phyloP scores from a whole-genome alignment of 345 rosid genomes.

The Hibiscus syriacus region DNA sequence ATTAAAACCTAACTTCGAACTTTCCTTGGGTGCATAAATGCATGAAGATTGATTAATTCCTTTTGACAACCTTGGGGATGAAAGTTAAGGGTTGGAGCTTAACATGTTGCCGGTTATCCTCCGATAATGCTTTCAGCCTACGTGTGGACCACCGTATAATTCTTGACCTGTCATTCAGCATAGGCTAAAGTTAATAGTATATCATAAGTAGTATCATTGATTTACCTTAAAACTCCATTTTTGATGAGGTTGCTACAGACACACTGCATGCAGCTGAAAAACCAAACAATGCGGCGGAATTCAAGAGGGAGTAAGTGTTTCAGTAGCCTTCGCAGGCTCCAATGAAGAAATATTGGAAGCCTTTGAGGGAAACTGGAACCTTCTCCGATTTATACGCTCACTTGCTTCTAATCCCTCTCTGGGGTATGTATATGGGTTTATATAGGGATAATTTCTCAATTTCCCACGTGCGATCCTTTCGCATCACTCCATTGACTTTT shows the following conservation, averaged over 20 bases:
- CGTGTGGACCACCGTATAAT: too few species aligned
- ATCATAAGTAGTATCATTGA: neutral
- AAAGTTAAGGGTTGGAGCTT: too few species aligned
- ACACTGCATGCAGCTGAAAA: neutral
- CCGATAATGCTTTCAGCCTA: too few species aligned
- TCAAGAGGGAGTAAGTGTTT: conserved; percentile 8
- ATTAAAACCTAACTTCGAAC: too few species aligned
- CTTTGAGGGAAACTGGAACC: conserved; percentile 24
- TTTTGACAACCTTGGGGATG: too few species aligned
- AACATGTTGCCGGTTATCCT: too few species aligned
- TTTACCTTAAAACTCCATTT: neutral
- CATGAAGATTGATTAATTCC: too few species aligned
- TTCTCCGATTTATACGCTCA: neutral
- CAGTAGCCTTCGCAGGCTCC: conserved; percentile 12
- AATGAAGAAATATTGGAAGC: conserved; percentile 22
- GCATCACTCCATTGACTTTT: neutral
- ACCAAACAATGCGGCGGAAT: neutral
- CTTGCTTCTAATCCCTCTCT: neutral
- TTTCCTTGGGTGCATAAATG: too few species aligned
- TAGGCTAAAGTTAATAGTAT: too few species aligned
- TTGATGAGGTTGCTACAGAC: neutral
- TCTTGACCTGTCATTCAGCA: too few species aligned
- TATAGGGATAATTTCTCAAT: too few species aligned
- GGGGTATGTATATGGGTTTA: neutral
- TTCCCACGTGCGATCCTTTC: too few species aligned